Conservation (phyloP, 805 yeast genomes). For the Tetrapisispora taiwanensis region DNA sequence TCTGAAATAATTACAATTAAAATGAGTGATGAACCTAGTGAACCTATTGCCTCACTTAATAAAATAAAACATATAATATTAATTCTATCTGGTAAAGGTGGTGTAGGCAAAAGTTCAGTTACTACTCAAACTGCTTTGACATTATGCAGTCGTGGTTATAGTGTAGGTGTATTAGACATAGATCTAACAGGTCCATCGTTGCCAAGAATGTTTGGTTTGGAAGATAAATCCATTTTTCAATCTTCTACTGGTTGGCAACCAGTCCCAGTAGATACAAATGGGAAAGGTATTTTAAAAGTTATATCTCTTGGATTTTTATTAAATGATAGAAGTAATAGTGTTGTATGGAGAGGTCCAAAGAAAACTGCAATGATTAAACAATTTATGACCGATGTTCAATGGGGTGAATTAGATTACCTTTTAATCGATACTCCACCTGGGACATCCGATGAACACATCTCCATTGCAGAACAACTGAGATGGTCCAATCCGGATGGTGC, state of each 20-base stretch:
- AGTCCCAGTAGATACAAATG: constrained; percentile 37
- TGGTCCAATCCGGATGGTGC: constrained; percentile 78
- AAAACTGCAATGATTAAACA: constrained; percentile 97
- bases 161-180: constrained; percentile 91
- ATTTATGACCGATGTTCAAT: constrained; percentile 77
- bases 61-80: constrained; percentile 68
- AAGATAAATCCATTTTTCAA: constrained; percentile 69
- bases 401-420: constrained; percentile 73
- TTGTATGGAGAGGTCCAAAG: constrained; percentile 98
- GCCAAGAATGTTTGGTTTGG: constrained; percentile 94
- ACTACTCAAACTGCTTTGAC: constrained; percentile 91
- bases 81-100: constrained; percentile 89
- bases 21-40: constrained; percentile 7
- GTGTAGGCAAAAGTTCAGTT: constrained; percentile 94
- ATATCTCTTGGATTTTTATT: constrained; percentile 86
- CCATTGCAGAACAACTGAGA: constrained; percentile 84
- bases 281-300: constrained; percentile 42
- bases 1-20: neutral
- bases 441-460: constrained; percentile 95
- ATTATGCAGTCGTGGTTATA: constrained; percentile 55
- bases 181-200: constrained; percentile 95
- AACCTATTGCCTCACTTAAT: constrained; percentile 29
- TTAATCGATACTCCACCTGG: constrained; percentile 98
- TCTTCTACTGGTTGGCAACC: constrained; percentile 87
- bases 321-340: constrained; percentile 75